A percentile compares a stretch with the other conserved stretches of the same genome.
Conservation (phyloP, 768 basidiomycete genomes). For the Trametopsis cervina region DNA sequence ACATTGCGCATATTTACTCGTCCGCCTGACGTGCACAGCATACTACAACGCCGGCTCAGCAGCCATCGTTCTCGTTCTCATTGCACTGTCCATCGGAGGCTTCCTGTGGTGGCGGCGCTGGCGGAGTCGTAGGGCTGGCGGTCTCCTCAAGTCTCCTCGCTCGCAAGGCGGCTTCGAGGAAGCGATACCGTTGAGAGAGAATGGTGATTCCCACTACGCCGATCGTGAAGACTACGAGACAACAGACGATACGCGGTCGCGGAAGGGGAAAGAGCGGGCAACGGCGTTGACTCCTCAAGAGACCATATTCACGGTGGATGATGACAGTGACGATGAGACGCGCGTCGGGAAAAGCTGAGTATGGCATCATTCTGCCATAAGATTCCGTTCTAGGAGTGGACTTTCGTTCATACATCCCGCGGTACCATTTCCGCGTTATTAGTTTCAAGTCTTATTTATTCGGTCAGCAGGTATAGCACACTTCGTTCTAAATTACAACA, state of each 20-base stretch:
- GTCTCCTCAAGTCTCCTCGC: constrained; percentile 31
- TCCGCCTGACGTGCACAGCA: constrained; percentile 38
- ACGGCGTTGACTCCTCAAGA: constrained; percentile 23
- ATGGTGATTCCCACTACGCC: constrained; percentile 16
- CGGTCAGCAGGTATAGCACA: no score
- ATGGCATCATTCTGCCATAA: no score
- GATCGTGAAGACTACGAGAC: constrained; percentile 19
- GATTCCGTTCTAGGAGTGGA: no score
- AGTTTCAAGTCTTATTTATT: no score
- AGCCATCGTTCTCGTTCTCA: constrained; percentile 72
- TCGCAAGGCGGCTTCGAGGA: constrained; percentile 48
- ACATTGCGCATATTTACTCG: neutral
- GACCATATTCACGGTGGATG: constrained; percentile 39
- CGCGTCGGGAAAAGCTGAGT: no score
- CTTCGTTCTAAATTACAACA: no score
- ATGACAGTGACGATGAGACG: constrained; percentile 36
- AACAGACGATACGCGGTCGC: constrained; percentile 10
- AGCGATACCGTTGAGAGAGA: constrained; percentile 55
- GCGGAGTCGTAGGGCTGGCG: constrained; percentile 28
- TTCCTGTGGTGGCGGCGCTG: constrained; percentile 78
- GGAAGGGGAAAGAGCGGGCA: constrained; percentile 33
- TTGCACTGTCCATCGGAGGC: constrained; percentile 57
- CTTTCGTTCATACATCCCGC: no score
- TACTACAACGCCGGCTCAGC: constrained; percentile 93
- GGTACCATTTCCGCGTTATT: no score